These are phyloP conservation scores for Cyclotella cryptica DNA, from an alignment of 108 stramenopile genomes.

Conservation along the genomic window DNA sequence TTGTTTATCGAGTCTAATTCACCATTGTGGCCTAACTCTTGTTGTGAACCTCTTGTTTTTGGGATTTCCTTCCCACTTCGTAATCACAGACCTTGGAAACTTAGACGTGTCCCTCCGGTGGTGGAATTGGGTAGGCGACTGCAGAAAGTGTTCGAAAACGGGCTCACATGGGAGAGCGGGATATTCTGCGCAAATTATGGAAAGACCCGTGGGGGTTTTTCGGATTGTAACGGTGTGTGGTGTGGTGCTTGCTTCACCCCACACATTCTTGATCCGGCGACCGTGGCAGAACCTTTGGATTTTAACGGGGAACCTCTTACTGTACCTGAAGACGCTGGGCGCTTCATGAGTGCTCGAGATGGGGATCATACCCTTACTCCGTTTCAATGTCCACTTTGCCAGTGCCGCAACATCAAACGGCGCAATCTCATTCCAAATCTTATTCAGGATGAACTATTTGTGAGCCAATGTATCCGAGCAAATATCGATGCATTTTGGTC, in stretches of 20 bases:
- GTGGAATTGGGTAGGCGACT: slow-evolving; percentile 17
- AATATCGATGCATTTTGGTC: slow-evolving; percentile 24
- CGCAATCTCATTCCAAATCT: slow-evolving; percentile 7
- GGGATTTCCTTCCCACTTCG: slow-evolving; percentile 39
- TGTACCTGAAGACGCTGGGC: not conserved
- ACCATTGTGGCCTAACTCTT: slow-evolving; percentile 22
- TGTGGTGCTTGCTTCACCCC: slow-evolving; percentile 18
- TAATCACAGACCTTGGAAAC: slow-evolving; percentile 29
- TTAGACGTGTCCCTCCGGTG: slow-evolving; percentile 1
- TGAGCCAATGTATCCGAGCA: slow-evolving; percentile 1
- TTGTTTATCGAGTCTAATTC: slow-evolving; percentile 3
- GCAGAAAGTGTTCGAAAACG: slow-evolving; percentile 19
- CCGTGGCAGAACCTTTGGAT: slow-evolving; percentile 3
- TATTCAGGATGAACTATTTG: slow-evolving; percentile 13
- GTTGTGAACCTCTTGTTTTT: slow-evolving; percentile 46
- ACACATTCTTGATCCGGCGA: not conserved
- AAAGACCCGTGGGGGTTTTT: not conserved
- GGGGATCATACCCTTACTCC: slow-evolving; percentile 11
- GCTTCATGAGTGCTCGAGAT: slow-evolving; percentile 10
- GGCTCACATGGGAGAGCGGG: slow-evolving; percentile 1
- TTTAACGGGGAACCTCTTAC: slow-evolving; percentile 7
- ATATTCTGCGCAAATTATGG: slow-evolving; percentile 48
- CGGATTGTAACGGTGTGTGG: slow-evolving; percentile 17
- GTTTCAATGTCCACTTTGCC: slow-evolving; percentile 26
- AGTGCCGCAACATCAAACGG: slow-evolving; percentile 13